These are phyloP conservation scores for Aspergillus spinulosporus DNA, from an alignment of 2,329 filamentous ascomycete genomes.

Conservation along the genomic window DNA sequence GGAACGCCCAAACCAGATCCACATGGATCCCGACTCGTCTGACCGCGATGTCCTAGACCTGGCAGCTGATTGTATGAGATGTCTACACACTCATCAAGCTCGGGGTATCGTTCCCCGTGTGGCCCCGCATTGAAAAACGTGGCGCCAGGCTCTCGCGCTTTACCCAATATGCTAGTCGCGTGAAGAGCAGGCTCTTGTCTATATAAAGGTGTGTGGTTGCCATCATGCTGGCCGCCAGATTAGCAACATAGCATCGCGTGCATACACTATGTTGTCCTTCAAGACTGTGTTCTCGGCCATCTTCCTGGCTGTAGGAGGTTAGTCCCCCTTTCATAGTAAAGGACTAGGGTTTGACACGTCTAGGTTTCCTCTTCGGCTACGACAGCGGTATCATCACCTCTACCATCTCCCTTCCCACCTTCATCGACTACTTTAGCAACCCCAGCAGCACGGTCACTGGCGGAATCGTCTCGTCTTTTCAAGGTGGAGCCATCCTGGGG, in stretches of 20 bases:
- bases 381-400: constrained; percentile 45
- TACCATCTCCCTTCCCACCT: constrained; percentile 38
- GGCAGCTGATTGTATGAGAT: not conserved
- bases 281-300: constrained; percentile 10
- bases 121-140: not conserved
- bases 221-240: not conserved
- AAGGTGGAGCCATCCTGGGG: constrained; percentile 43
- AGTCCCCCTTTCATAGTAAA: not conserved
- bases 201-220: not conserved
- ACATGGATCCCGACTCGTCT: not conserved
- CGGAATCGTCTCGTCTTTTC: constrained; percentile 42
- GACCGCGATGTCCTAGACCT: not conserved
- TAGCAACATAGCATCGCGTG: not conserved
- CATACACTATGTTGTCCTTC: constrained; percentile 1
- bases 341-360: not conserved
- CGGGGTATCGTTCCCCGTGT: constrained; percentile 2
- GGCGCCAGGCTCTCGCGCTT: not conserved
- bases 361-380: constrained; percentile 38
- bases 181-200: not conserved
- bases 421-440: constrained; percentile 32
- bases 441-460: constrained; percentile 36
- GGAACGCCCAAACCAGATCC: not conserved
- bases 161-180: not conserved
- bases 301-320: constrained; percentile 9
- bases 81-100: not conserved